phyloP scores from a whole-genome alignment of 306 rosid species.

The Crotalaria pallida region DNA sequence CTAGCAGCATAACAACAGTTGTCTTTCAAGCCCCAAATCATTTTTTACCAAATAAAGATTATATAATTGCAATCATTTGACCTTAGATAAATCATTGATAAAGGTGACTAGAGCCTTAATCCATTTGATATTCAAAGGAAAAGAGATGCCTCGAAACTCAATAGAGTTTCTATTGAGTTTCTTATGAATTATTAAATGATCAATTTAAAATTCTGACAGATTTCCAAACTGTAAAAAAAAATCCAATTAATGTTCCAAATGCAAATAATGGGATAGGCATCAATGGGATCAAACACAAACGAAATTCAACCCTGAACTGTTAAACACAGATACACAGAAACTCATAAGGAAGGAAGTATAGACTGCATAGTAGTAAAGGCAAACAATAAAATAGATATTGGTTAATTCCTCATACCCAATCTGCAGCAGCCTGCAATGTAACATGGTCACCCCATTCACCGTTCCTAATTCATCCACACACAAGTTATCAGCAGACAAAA shows the following conservation, averaged over 20 bases:
- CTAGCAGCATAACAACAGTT: not conserved
- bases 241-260: not conserved
- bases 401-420: conserved; percentile 56
- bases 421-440: conserved; percentile 98
- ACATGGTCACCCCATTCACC: conserved; percentile 99
- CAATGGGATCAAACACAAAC: not conserved
- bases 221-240: conserved; percentile 11
- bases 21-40: not conserved
- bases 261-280: conserved; percentile 5
- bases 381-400: not conserved
- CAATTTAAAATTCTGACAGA: not conserved
- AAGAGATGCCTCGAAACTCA: not conserved
- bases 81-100: not conserved
- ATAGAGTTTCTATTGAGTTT: not conserved
- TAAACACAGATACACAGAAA: not conserved
- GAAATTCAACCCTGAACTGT: not conserved
- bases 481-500: conserved; percentile 19
- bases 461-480: conserved; percentile 55
- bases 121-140: not conserved
- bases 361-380: conserved; percentile 2
- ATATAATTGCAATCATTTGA: not conserved
- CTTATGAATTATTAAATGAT: not conserved
- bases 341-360: not conserved
- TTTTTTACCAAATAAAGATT: not conserved
- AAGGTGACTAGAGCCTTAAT: not conserved